Evolutionary conservation across 1,139 yeast species (phyloP).

Genomic region (Ogataea hybrid): DNA sequence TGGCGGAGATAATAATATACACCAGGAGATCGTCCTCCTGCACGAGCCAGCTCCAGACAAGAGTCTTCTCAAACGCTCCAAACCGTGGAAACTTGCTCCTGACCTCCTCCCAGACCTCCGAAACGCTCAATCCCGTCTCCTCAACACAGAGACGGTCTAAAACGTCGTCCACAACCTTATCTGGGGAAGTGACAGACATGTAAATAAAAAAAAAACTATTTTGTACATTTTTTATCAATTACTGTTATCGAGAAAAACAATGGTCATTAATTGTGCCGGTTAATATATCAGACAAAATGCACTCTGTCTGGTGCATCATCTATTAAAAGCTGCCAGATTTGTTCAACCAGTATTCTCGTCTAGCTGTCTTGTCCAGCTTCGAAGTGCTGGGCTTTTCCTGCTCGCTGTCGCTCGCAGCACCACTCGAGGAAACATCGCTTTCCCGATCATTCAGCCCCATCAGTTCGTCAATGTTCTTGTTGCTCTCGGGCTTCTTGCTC

Average conservation of each 20-base stretch:
- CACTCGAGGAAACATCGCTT: neutral
- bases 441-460: constrained; percentile 35
- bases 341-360: constrained; percentile 44
- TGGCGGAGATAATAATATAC: neutral
- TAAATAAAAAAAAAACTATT: constrained; percentile 4
- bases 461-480: constrained; percentile 21
- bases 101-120: constrained; percentile 34
- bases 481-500: constrained; percentile 4
- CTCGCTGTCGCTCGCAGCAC: constrained; percentile 12
- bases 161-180: constrained; percentile 30
- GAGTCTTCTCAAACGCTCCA: constrained; percentile 30
- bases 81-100: constrained; percentile 16
- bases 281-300: too few relatives aligned
- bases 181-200: constrained; percentile 27
- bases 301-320: neutral
- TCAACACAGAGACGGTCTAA: constrained; percentile 34
- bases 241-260: neutral
- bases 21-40: constrained; percentile 23
- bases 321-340: constrained; percentile 31
- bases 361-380: constrained; percentile 32
- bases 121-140: constrained; percentile 30
- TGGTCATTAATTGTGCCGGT: too few relatives aligned
- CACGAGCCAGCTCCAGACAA: constrained; percentile 36
- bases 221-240: neutral
- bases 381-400: constrained; percentile 15